Base-by-base conservation (phyloP, 352 stramenopile species). In the Globisporangium nunn region DNA sequence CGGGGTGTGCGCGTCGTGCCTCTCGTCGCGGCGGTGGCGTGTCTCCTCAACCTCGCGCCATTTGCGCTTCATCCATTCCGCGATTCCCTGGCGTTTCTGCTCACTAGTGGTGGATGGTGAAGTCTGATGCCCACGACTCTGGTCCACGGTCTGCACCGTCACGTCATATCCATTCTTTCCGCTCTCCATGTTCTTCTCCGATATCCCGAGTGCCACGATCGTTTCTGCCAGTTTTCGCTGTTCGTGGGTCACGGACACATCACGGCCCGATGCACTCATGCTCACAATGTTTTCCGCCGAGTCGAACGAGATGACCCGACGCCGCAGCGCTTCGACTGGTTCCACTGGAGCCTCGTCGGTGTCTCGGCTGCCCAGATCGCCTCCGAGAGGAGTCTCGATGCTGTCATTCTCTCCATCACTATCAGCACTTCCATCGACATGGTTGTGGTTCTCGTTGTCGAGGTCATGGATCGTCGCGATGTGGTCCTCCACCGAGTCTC, bases 251-350 rank as follows among this genome's bases (percentile, higher is more conserved):
- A 89, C 59, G 54, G 56, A 45, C 49, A 74, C 29, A 60, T 64
- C 43, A 45, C 79, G 54, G 8, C 68, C 76, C 37, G 64, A 60
- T 5, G 66, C 68, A 30, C 74, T 68, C 63, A 83, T 79, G 51
- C 77, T 86, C 7, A 89, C 77, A 54, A 91, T 88, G 11, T 72
- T 85, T 50, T 88, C 77, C 4, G 78, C 81, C 18, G 78, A 89
- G 62, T 89, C 78, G 56, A 88, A 88, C 2, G 78, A 89, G 61
- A 91, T 88, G 8, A 91, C 70, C 7, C 78, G 75, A 0, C 77
- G 73, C 35, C 78, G 73, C 18, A 89, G 55, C 3, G 78, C 78
- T 53, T 91, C 78, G 23, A 77, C 63, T 14, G 78, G 77, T 40
- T 87, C 77, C 17, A 85, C 59, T 28, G 72, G 72, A 4, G 30